These are phyloP conservation scores for Tolypocladium paradoxum DNA, from an alignment of 2,329 filamentous ascomycete genomes.

Conservation along the genomic window DNA sequence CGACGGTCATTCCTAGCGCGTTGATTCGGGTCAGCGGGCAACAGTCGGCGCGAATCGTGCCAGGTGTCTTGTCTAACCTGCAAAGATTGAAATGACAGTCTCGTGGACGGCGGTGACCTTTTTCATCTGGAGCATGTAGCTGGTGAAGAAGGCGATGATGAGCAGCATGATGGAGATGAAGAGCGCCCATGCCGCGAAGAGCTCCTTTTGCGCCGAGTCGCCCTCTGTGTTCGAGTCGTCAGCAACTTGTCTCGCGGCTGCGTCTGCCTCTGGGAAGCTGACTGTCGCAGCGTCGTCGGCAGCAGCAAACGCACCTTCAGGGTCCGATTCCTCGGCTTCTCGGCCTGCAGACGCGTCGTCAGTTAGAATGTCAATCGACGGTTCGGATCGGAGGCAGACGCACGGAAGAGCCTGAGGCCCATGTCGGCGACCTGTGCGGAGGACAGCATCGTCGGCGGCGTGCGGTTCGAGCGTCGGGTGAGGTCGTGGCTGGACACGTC, in stretches of 20 bases:
- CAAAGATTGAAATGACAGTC: conserved; percentile 96
- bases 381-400: conserved; percentile 3
- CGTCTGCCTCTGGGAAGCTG: not conserved
- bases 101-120: conserved; percentile 97
- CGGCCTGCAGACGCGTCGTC: conserved; percentile 1
- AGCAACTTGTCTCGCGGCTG: not conserved
- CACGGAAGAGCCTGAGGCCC: conserved; percentile 22
- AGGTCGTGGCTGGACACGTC: not conserved
- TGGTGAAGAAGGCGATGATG: conserved; percentile 89
- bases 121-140: conserved; percentile 91
- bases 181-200: conserved; percentile 91
- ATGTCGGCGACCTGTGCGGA: conserved; percentile 15
- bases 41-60: not conserved
- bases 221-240: conserved; percentile 36
- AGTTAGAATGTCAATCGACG: not conserved
- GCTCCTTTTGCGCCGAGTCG: conserved; percentile 84
- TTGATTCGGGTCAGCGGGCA: not conserved
- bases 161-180: conserved; percentile 94
- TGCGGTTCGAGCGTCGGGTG: not conserved
- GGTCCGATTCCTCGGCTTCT: conserved; percentile 19
- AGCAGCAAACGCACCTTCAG: conserved; percentile 18
- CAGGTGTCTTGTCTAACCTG: conserved; percentile 17
- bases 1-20: conserved; percentile 78
- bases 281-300: not conserved
- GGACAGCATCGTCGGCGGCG: conserved; percentile 11